Conservation (phyloP, 331 rosid genomes). For the Saraca asoca region DNA sequence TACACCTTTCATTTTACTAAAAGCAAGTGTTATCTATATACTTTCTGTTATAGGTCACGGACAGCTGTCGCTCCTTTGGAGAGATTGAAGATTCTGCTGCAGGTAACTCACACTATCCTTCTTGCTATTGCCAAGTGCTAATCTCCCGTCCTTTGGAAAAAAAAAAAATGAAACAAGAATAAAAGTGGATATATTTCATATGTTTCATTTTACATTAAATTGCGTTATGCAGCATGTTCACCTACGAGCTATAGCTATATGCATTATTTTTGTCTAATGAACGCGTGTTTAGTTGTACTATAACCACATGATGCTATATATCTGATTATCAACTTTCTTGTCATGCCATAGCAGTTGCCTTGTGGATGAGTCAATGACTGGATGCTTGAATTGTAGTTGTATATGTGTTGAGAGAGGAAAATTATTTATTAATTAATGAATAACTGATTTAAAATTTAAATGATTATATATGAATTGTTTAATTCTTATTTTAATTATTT, state of each 20-base stretch:
- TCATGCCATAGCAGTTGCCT: neutral
- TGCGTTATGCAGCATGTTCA: neutral
- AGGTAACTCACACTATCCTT: slow-evolving; percentile 37
- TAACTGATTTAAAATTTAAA: too few species aligned
- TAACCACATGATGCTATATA: neutral
- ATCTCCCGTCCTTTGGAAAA: neutral
- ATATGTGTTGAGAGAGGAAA: neutral
- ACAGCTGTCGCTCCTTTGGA: slow-evolving; percentile 67
- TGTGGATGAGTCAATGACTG: neutral
- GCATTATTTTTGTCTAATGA: neutral
- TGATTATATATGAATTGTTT: too few species aligned
- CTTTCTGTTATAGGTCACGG: slow-evolving; percentile 51
- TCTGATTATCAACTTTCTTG: slow-evolving; percentile 6
- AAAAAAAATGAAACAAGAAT: neutral
- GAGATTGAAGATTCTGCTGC: slow-evolving; percentile 66
- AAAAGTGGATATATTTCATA: neutral
- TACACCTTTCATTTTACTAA: slow-evolving; percentile 9
- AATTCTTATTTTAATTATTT: too few species aligned
- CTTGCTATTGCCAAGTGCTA: neutral
- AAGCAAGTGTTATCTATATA: neutral
- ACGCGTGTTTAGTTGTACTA: slow-evolving; percentile 11
- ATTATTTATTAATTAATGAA: too few species aligned
- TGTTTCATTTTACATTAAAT: neutral
- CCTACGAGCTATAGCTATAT: neutral
- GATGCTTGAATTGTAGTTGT: neutral